A percentile compares a stretch with the other conserved stretches of the same genome.
Conservation (phyloP, 2,329 filamentous ascomycete species). For the Fusarium sp. region DNA sequence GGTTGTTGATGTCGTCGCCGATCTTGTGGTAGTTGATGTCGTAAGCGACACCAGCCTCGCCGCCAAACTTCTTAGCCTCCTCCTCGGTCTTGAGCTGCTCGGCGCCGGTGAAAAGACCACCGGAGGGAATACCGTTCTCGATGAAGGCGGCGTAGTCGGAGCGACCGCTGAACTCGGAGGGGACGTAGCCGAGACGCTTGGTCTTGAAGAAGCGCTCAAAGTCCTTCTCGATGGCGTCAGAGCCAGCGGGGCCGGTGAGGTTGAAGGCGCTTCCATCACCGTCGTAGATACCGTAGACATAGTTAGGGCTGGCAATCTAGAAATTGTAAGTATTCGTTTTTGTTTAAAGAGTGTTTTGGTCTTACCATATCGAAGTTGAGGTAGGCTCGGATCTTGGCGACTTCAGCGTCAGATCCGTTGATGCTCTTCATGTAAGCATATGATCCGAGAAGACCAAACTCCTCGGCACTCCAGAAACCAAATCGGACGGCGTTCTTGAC, state of each 20-base stretch:
- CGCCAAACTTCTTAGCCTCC: conserved; percentile 68
- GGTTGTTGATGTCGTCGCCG: conserved; percentile 52
- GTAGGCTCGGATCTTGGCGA: conserved; percentile 60
- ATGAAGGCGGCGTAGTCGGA: conserved; percentile 75
- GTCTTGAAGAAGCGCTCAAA: conserved; percentile 63
- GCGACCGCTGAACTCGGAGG: conserved; percentile 70
- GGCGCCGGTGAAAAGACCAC: conserved; percentile 74
- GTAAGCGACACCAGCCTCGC: conserved; percentile 60
- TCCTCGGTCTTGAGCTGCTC: conserved; percentile 69
- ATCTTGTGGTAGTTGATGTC: conserved; percentile 57
- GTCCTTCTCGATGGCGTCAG: conserved; percentile 65
- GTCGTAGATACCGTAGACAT: conserved; percentile 63
- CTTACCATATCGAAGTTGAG: conserved; percentile 65
- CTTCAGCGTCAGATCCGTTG: conserved; percentile 53
- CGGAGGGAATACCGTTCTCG: conserved; percentile 69
- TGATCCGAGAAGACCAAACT: conserved; percentile 59
- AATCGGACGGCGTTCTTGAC: conserved; percentile 60
- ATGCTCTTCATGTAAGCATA: conserved; percentile 56
- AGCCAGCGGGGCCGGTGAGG: conserved; percentile 61
- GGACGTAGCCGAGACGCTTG: conserved; percentile 60
- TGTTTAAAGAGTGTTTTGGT: fast-evolving
- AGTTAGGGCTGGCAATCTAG: conserved; percentile 58
- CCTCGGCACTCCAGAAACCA: conserved; percentile 62
- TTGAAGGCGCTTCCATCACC: conserved; percentile 69
- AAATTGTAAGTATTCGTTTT: neutral